phyloP scores from a whole-genome alignment of 208 protist species.

The Trypanosoma conorhini region DNA sequence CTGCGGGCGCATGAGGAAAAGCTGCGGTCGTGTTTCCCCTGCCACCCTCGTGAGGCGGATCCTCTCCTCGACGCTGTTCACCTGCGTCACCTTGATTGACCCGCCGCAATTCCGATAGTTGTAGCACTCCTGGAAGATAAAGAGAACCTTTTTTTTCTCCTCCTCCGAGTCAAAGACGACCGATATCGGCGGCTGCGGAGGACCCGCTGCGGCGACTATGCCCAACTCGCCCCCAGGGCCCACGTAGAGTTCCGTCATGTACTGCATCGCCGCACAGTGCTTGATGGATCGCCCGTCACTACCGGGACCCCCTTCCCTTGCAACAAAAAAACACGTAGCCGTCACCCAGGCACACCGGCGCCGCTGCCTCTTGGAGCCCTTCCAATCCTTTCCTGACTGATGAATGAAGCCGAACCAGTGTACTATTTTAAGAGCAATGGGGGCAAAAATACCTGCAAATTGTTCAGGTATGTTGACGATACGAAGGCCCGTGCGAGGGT shows the following conservation, averaged over 20 bases:
- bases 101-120: conserved; percentile 14
- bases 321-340: conserved; percentile 24
- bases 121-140: conserved; percentile 25
- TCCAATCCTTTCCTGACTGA: conserved; percentile 17
- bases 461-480: conserved; percentile 13
- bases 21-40: background rate
- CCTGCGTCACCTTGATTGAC: background rate
- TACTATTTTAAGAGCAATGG: conserved; percentile 19
- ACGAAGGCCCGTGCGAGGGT: conserved; percentile 29
- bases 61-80: conserved; percentile 15
- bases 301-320: conserved; percentile 8
- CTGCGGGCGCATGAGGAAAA: conserved; percentile 24
- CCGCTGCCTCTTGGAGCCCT: conserved; percentile 1
- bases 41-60: background rate
- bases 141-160: conserved; percentile 8
- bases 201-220: conserved; percentile 14
- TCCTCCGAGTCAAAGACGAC: conserved; percentile 17
- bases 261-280: conserved; percentile 22
- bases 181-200: conserved; percentile 14
- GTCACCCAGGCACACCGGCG: conserved; percentile 29
- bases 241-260: conserved; percentile 25
- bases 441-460: conserved; percentile 3
- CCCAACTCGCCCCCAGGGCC: conserved; percentile 22
- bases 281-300: conserved; percentile 11
- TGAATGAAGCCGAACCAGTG: conserved; percentile 25